These are phyloP conservation scores for Coemansia javaensis DNA, from an alignment of 192 early-diverging fungal species.

Conservation along the genomic window DNA sequence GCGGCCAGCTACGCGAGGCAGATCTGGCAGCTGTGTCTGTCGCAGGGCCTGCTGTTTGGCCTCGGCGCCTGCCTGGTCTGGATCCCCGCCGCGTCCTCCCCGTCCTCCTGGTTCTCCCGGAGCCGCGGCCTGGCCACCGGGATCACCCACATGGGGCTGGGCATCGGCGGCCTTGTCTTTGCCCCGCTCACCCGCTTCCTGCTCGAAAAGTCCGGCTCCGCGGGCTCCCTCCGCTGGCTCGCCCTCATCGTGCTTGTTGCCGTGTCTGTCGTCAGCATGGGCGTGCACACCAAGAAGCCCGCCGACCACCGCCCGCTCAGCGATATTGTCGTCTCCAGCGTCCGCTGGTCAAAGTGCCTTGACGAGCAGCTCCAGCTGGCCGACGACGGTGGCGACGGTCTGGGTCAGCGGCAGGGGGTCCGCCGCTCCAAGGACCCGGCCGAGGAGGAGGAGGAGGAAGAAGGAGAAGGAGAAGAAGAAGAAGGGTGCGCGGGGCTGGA, in stretches of 20 bases:
- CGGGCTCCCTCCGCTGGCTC: slow-evolving; percentile 43
- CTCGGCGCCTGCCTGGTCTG: slow-evolving; percentile 56
- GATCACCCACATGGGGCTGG: slow-evolving; percentile 62
- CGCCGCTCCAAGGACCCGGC: too few relatives aligned
- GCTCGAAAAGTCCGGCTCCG: slow-evolving; percentile 38
- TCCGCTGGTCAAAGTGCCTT: slow-evolving; percentile 36
- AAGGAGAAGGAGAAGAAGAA: too few relatives aligned
- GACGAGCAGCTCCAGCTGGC: slow-evolving; percentile 6
- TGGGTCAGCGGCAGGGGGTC: too few relatives aligned
- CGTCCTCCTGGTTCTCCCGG: slow-evolving; percentile 63
- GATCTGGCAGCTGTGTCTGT: slow-evolving; percentile 63
- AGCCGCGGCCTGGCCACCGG: slow-evolving; percentile 60
- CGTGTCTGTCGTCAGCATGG: slow-evolving; percentile 29
- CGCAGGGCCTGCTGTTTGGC: slow-evolving; percentile 66
- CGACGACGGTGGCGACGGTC: slow-evolving; percentile 5
- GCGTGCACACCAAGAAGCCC: slow-evolving; percentile 33
- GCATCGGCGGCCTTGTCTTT: slow-evolving; percentile 60
- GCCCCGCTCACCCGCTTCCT: slow-evolving; percentile 52
- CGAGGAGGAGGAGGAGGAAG: too few relatives aligned
- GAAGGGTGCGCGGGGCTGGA: too few relatives aligned
- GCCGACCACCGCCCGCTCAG: slow-evolving; percentile 10
- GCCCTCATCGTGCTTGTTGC: slow-evolving; percentile 33
- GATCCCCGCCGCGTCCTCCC: slow-evolving; percentile 57
- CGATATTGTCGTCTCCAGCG: slow-evolving; percentile 22
- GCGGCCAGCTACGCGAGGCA: slow-evolving; percentile 55